Conservation (phyloP, 148 eudicot genomes). For the Pharnaceum exiguum region DNA sequence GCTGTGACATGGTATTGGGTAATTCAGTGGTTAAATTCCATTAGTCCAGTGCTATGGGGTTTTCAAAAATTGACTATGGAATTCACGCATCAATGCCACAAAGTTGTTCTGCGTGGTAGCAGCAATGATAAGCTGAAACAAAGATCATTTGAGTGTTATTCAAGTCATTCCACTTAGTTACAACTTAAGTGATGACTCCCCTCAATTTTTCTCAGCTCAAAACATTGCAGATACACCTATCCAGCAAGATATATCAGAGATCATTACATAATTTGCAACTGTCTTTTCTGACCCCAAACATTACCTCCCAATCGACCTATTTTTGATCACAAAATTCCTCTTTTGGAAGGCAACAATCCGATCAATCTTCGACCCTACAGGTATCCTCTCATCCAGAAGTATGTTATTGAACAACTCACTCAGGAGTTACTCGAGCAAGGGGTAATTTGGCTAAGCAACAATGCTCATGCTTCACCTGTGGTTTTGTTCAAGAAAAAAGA, state of each 20-base stretch:
- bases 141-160: no score
- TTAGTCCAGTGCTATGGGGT: background rate
- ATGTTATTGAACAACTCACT: background rate
- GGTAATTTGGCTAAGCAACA: background rate
- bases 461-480: background rate
- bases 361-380: background rate
- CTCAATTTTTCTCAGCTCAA: background rate
- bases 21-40: background rate
- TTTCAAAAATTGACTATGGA: background rate
- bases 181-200: no score
- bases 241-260: background rate
- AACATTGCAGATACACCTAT: background rate
- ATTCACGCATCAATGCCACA: background rate
- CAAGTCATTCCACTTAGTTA: no score
- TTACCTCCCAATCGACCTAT: background rate
- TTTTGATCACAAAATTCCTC: background rate
- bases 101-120: background rate
- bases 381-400: background rate
- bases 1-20: background rate
- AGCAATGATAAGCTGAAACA: background rate
- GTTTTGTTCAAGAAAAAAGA: background rate
- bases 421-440: background rate
- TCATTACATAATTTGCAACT: background rate
- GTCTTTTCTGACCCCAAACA: background rate
- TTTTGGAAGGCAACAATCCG: background rate